These are phyloP conservation scores for Phaffomyces thermotolerans DNA, from an alignment of 805 yeast species.

Conservation along the genomic window DNA sequence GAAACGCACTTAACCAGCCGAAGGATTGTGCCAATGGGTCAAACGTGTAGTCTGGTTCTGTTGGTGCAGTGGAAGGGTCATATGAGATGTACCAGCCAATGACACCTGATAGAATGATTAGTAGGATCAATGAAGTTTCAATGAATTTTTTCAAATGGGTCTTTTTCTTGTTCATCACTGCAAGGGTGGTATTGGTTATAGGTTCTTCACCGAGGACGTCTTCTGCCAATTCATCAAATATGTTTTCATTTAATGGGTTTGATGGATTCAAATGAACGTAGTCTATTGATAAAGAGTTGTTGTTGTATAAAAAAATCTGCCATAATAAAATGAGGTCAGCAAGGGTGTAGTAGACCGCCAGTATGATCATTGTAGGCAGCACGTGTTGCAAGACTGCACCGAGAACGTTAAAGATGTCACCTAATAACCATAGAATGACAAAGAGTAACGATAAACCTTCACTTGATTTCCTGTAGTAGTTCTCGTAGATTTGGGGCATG, in stretches of 20 bases:
- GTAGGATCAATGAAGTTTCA: conserved; percentile 44
- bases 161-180: conserved; percentile 7
- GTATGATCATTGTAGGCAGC: conserved; percentile 86
- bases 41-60: conserved; percentile 43
- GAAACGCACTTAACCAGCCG: conserved; percentile 70
- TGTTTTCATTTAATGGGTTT: conserved; percentile 70
- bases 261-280: conserved; percentile 84
- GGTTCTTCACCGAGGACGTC: conserved; percentile 29
- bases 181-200: not conserved
- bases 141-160: conserved; percentile 19
- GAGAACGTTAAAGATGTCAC: conserved; percentile 87
- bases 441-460: conserved; percentile 87
- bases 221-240: conserved; percentile 52
- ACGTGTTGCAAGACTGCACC: conserved; percentile 90
- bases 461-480: conserved; percentile 74
- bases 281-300: conserved; percentile 38
- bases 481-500: conserved; percentile 94
- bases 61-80: conserved; percentile 29
- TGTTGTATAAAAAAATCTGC: conserved; percentile 79
- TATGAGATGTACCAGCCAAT: conserved; percentile 81
- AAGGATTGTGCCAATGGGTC: conserved; percentile 79
- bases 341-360: conserved; percentile 86
- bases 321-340: conserved; percentile 81
- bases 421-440: conserved; percentile 85
- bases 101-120: conserved; percentile 71